Conservation (phyloP, 768 basidiomycete species). For the Kwoniella dendrophila region DNA sequence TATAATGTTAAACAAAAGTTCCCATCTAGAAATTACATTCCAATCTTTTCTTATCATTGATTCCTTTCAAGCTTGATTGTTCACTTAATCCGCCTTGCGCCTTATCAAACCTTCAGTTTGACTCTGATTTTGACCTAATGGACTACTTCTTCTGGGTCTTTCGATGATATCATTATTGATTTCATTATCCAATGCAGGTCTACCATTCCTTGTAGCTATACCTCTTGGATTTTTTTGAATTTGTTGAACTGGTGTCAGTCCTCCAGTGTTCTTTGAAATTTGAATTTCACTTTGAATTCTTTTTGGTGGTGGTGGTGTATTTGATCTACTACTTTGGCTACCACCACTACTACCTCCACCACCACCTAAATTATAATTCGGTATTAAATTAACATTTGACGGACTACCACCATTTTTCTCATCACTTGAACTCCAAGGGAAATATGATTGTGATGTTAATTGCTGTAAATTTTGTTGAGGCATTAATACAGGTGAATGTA, state of each 20-base stretch:
- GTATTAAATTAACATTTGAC: neutral
- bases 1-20: no score
- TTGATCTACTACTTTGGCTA: neutral
- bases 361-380: neutral
- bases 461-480: neutral
- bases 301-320: slow-evolving; percentile 25
- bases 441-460: slow-evolving; percentile 13
- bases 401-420: neutral
- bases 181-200: slow-evolving; percentile 2
- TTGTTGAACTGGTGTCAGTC: neutral
- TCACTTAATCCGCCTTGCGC: no score
- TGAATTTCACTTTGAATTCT: slow-evolving; percentile 17
- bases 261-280: neutral
- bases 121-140: no score
- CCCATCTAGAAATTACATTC: no score
- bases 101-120: no score
- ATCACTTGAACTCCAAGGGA: slow-evolving; percentile 19
- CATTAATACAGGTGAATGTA: slow-evolving; percentile 26
- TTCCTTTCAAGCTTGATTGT: no score
- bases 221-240: slow-evolving; percentile 20
- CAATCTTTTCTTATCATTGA: no score
- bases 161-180: no score
- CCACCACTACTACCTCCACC: neutral
- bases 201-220: slow-evolving; percentile 27
- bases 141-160: no score